A percentile compares a stretch with the other conserved stretches of the same genome.
Evolutionary conservation across 148 eudicot genomes (phyloP).

Genomic region (Dysphania ambrosioides): DNA sequence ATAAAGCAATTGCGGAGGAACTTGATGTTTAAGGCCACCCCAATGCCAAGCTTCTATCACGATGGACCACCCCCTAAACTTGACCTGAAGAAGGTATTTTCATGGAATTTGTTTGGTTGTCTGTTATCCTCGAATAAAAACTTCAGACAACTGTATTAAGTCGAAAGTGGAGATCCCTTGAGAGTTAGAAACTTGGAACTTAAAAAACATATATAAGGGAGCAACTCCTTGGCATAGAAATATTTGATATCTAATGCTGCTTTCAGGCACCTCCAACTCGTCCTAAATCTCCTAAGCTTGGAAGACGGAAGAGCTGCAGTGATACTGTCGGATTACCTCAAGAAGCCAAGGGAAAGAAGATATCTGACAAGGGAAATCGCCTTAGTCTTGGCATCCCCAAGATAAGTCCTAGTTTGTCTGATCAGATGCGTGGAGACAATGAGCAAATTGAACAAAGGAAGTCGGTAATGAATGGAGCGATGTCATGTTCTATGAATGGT

Average conservation of each 20-base stretch:
- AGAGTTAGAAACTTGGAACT: too few species aligned
- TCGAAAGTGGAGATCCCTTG: neutral
- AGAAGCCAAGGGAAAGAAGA: conserved; percentile 33
- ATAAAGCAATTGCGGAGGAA: conserved; percentile 65
- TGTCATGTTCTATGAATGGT: conserved; percentile 23
- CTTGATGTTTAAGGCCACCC: conserved; percentile 69
- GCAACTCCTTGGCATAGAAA: neutral
- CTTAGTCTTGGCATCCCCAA: conserved; percentile 32
- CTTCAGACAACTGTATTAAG: neutral
- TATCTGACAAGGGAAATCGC: conserved; percentile 34
- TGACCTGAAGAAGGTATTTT: conserved; percentile 72
- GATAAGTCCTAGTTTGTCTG: conserved; percentile 8
- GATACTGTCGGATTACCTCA: conserved; percentile 33
- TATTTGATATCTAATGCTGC: conserved; percentile 12
- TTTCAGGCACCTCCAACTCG: conserved; percentile 78
- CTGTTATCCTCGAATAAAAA: neutral
- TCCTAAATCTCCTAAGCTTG: conserved; percentile 81
- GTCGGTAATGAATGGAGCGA: conserved; percentile 19
- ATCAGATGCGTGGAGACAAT: conserved; percentile 5
- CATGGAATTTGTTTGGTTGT: neutral
- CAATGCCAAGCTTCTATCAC: conserved; percentile 77
- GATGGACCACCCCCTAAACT: conserved; percentile 81
- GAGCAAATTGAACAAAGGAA: conserved; percentile 18
- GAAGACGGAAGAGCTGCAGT: too few species aligned
- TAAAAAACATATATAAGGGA: neutral